phyloP scores from a whole-genome alignment of 2,329 filamentous ascomycete genomes.

The Alternaria consortialis region DNA sequence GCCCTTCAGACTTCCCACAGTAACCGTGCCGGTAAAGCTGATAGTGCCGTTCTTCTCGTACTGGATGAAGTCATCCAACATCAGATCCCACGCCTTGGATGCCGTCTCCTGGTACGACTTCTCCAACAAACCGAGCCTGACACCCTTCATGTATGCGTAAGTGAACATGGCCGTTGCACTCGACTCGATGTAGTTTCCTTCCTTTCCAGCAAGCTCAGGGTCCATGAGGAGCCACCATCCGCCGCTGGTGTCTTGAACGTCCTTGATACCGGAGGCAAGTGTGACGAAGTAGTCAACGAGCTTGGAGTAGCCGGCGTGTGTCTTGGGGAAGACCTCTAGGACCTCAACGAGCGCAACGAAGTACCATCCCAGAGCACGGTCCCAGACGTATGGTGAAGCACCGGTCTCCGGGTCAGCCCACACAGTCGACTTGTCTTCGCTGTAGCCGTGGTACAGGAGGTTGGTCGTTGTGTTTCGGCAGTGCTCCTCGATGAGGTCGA shows the following conservation, averaged over 20 bases:
- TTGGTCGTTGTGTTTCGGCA: slow-evolving; percentile 44
- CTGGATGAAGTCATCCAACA: slow-evolving; percentile 59
- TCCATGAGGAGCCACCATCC: slow-evolving; percentile 69
- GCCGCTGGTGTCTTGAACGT: slow-evolving; percentile 56
- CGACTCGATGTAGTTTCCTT: slow-evolving; percentile 69
- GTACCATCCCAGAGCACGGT: slow-evolving; percentile 52
- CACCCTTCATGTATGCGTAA: slow-evolving; percentile 48
- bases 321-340: slow-evolving; percentile 57
- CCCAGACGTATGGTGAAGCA: slow-evolving; percentile 49
- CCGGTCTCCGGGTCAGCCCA: slow-evolving; percentile 50
- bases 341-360: slow-evolving; percentile 57
- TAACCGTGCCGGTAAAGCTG: slow-evolving; percentile 62
- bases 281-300: slow-evolving; percentile 54
- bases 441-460: slow-evolving; percentile 49
- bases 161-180: slow-evolving; percentile 64
- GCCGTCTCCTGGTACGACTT: slow-evolving; percentile 51
- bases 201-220: slow-evolving; percentile 53
- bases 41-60: slow-evolving; percentile 58
- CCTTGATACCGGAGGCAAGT: slow-evolving; percentile 55
- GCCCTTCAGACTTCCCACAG: slow-evolving; percentile 61
- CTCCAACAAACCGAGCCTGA: slow-evolving; percentile 45
- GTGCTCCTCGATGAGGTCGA: slow-evolving; percentile 49
- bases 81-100: slow-evolving; percentile 55
- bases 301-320: slow-evolving; percentile 49
- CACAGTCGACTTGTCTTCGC: slow-evolving; percentile 44